Percentiles rank a stretch among this genome's conserved stretches.
Evolutionary conservation across 2,329 filamentous ascomycete species (phyloP).

Genomic region (Ramichloridium luteum): DNA sequence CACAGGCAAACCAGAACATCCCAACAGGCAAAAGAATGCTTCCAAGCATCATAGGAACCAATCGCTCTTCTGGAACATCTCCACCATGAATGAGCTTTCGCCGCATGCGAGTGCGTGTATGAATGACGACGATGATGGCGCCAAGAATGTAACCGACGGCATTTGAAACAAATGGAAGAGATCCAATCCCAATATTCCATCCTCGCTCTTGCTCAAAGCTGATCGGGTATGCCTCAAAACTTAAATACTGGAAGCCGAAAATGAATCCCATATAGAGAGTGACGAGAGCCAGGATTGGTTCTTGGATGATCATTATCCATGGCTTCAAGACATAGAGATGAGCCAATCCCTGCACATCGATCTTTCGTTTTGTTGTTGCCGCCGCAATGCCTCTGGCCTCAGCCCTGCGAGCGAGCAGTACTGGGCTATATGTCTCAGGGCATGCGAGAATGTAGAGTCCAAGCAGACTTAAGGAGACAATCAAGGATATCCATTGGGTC

Average conservation of each 20-base stretch:
- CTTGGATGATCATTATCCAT: constrained; percentile 15
- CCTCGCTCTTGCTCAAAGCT: constrained; percentile 18
- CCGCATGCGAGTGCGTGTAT: constrained; percentile 15
- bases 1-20: constrained; percentile 37
- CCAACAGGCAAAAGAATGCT: constrained; percentile 31
- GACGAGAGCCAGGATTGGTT: constrained; percentile 42
- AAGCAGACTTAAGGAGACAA: constrained; percentile 35
- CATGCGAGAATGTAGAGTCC: constrained; percentile 34
- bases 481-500: constrained; percentile 17
- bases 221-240: constrained; percentile 22
- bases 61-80: constrained; percentile 31
- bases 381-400: constrained; percentile 29
- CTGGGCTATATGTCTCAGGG: constrained; percentile 37
- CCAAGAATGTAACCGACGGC: constrained; percentile 17
- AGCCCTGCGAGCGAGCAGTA: constrained; percentile 36
- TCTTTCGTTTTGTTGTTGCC: constrained; percentile 30
- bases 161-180: constrained; percentile 16
- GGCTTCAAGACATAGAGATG: constrained; percentile 44
- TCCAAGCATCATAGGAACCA: constrained; percentile 34
- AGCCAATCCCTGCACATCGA: constrained; percentile 33
- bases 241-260: constrained; percentile 20
- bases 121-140: constrained; percentile 10
- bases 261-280: constrained; percentile 23
- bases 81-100: constrained; percentile 9
- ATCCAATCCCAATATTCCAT: constrained; percentile 16